Base-by-base conservation (phyloP, 73 alveolate genomes). In the Durusdinium trenchii region DNA sequence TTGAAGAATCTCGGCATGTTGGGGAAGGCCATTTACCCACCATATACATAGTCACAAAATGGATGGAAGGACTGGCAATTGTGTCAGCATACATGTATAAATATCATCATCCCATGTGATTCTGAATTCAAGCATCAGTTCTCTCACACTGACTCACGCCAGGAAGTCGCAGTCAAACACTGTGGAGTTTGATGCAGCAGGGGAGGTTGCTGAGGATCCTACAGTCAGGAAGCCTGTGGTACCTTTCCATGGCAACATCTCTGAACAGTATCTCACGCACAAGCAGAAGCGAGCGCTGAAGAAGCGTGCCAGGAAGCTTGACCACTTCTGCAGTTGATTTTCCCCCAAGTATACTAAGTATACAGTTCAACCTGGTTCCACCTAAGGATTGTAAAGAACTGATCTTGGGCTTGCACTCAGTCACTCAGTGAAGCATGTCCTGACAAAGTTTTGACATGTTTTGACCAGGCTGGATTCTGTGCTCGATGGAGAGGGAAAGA, bases 251-350 rank as follows among this genome's bases (percentile, higher is more conserved):
- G 98, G 98, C 78, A 69, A 35, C 16, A 54, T 91, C 76, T 48
- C 90, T 14, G 90, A 91, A 43, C 87, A 91, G 76, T 78, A 69
- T 42, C 48, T 91, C 45, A 91, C 98, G 3, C 98, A 91, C 89
- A 91, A 91, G 98, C 98, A 91, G 90, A 91, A 91, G 57, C 60
- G 98, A 6, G 98, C 98, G 43, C 57, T 91, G 75, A 91, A 69
- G 86, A 91, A 91, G 76, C 98, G 98, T 28, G 86, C 98, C 75
- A 60, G 42, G 94, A 20, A 14, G 9, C 78, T 52, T n/a, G 20
- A 40, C 48, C 36, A 28, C 51, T 5, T 81, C 45, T 45, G 67
- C 43, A 75, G 48, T 75, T 75, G 14, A 71, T 26, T n/a, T n/a
- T n/a, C n/a, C n/a, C n/a, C n/a, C n/a, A n/a, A n/a, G n/a, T n/a